Evolutionary conservation across 768 basidiomycete species (phyloP), one percentile per base, ranked within the genome.

Genomic region (Mycena alexandri): DNA sequence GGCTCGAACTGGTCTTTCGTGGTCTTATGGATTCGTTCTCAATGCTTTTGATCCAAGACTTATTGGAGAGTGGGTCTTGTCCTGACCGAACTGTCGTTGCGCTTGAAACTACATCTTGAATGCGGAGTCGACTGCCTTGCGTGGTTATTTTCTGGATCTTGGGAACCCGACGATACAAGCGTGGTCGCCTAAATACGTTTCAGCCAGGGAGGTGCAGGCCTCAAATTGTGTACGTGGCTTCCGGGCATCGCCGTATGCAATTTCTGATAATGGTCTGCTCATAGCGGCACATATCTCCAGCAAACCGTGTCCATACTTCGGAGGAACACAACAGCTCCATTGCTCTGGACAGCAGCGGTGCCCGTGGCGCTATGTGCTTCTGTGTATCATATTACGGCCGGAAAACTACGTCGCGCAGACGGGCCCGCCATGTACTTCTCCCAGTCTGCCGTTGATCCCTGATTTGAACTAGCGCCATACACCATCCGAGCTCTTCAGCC

Each of bases 401-500:
- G 46, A 51, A 54, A 34, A 19, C 19, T 55, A n/a, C 42, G n/a
- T 19, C 47, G 36, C 47, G 36, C 9, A 43, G 46, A 43, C 65
- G 69, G 19, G 46, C 53, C 33, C 44, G 65, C 65, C 63, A 63
- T 47, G 57, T 38, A 22, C 33, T 48, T 46, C 8, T 51, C 8
- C 29, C 25, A 36, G 51, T 34, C 51, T 19, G 3, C 33, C n/a
- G 21, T 63, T 44, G 43, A 51, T 50, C 44, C 29, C 53, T 60
- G 25, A 67, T n/a, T 53, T 48, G 57, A 61, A 58, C 22, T 22
- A 95, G 93, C 62, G 87, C 89, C 74, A 86, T 95, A 73, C 43
- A 86, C 91, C 41, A 87, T 89, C 59, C 86, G 84, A 68, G 85
- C 85, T 44, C 82, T 87, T 57, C 90, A 93, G 64, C 88, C 90